phyloP scores from a whole-genome alignment of 768 basidiomycete species.

The Hygrophorus russula region DNA sequence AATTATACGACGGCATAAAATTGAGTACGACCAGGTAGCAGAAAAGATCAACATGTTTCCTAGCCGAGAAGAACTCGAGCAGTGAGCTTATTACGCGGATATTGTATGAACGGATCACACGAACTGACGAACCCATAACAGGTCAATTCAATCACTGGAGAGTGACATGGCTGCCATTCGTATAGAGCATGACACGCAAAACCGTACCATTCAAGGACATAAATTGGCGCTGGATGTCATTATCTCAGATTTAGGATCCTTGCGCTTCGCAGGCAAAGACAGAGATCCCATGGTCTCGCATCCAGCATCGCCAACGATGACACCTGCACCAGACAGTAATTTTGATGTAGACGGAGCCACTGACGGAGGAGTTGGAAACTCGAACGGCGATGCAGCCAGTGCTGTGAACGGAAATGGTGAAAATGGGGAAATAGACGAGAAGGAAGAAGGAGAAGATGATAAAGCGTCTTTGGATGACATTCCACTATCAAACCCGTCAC shows the following conservation, averaged over 20 bases:
- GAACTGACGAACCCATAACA: conserved; percentile 16
- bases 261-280: conserved; percentile 64
- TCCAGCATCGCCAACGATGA: conserved; percentile 31
- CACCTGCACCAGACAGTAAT: conserved; percentile 34
- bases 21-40: conserved; percentile 77
- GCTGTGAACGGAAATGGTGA: conserved; percentile 8
- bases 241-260: conserved; percentile 45
- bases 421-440: conserved; percentile 21
- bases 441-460: conserved; percentile 30
- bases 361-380: not conserved
- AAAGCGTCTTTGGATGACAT: conserved; percentile 13
- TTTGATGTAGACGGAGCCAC: conserved; percentile 10
- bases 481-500: conserved; percentile 4
- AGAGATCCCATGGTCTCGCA: conserved; percentile 34
- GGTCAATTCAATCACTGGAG: conserved; percentile 58
- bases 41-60: conserved; percentile 77
- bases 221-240: conserved; percentile 58
- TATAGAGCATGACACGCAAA: conserved; percentile 65
- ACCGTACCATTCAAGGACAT: conserved; percentile 53
- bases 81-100: conserved; percentile 33
- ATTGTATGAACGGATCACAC: not conserved
- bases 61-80: conserved; percentile 63
- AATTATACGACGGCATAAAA: conserved; percentile 61
- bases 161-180: conserved; percentile 71
- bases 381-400: conserved; percentile 3